Evolutionary conservation across 805 yeast genomes (phyloP).

Genomic region (Barnettozyma populi): DNA sequence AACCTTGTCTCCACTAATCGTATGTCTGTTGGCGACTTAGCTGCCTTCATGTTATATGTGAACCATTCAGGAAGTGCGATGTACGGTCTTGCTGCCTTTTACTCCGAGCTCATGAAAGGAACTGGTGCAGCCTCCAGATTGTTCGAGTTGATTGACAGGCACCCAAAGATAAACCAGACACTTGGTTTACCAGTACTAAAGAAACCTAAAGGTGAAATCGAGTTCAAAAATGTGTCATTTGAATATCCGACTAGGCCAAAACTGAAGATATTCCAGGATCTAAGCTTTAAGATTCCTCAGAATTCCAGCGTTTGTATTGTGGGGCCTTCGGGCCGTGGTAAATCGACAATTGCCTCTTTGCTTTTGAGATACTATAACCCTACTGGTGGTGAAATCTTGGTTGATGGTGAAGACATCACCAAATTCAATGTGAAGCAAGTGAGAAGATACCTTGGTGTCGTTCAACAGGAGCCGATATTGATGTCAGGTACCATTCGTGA

Average conservation of each 20-base stretch:
- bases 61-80: slow-evolving; percentile 91
- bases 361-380: slow-evolving; percentile 52
- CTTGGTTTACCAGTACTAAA: slow-evolving; percentile 44
- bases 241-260: slow-evolving; percentile 86
- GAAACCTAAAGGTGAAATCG: slow-evolving; percentile 42
- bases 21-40: slow-evolving; percentile 81
- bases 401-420: slow-evolving; percentile 50
- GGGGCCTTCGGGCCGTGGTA: slow-evolving; percentile 91
- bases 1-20: slow-evolving; percentile 71
- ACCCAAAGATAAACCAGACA: slow-evolving; percentile 64
- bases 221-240: slow-evolving; percentile 63
- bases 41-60: slow-evolving; percentile 92
- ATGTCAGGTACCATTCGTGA: slow-evolving; percentile 78
- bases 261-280: slow-evolving; percentile 43
- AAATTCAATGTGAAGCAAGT: slow-evolving; percentile 44
- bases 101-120: slow-evolving; percentile 95
- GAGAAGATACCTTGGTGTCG: slow-evolving; percentile 60
- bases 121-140: slow-evolving; percentile 93
- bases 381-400: slow-evolving; percentile 38
- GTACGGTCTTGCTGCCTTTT: slow-evolving; percentile 87
- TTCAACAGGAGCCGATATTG: slow-evolving; percentile 71
- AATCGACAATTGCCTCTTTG: slow-evolving; percentile 69
- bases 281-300: slow-evolving; percentile 43
- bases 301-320: slow-evolving; percentile 69
- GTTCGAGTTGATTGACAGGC: slow-evolving; percentile 78